Conservation (phyloP, 768 basidiomycete genomes). For the Lactifluus hygrophoroides region DNA sequence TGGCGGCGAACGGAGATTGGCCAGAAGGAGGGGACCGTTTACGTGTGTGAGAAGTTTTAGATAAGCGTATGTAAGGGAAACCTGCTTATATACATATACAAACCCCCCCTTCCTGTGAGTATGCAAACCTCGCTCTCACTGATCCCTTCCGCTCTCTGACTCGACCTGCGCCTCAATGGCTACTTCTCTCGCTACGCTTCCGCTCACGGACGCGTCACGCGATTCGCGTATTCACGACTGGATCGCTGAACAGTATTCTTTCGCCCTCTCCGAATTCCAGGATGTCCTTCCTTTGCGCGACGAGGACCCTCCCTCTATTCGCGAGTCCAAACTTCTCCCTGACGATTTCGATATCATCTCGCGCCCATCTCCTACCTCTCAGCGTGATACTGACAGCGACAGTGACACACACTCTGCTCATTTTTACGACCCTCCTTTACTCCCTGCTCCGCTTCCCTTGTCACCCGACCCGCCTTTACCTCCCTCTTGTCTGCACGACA, state of each 20-base stretch:
- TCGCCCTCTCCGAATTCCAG: constrained; percentile 18
- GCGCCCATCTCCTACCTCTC: background rate
- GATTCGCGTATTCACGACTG: constrained; percentile 21
- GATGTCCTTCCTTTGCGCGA: constrained; percentile 3
- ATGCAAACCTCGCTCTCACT: background rate
- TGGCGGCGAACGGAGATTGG: constrained; percentile 16
- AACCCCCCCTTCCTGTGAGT: background rate
- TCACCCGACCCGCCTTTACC: background rate
- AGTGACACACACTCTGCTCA: constrained; percentile 17
- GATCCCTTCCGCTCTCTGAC: constrained; percentile 10
- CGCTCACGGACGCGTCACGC: constrained; percentile 17
- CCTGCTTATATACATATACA: constrained; percentile 11
- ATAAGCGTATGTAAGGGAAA: constrained; percentile 7
- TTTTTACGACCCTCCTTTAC: constrained; percentile 31
- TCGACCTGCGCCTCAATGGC: constrained; percentile 3
- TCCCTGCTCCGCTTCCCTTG: constrained; percentile 20
- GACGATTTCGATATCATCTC: constrained; percentile 12
- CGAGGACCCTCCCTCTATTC: constrained; percentile 18
- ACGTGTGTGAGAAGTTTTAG: constrained; percentile 9
- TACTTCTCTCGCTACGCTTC: constrained; percentile 13
- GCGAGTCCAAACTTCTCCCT: constrained; percentile 20
- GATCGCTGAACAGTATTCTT: constrained; percentile 21
- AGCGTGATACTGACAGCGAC: background rate
- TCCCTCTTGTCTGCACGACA: constrained; percentile 18
- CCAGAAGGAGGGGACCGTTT: constrained; percentile 12